Conservation (phyloP, 805 yeast genomes). For the Hanseniaspora pseudoguilliermondii region DNA sequence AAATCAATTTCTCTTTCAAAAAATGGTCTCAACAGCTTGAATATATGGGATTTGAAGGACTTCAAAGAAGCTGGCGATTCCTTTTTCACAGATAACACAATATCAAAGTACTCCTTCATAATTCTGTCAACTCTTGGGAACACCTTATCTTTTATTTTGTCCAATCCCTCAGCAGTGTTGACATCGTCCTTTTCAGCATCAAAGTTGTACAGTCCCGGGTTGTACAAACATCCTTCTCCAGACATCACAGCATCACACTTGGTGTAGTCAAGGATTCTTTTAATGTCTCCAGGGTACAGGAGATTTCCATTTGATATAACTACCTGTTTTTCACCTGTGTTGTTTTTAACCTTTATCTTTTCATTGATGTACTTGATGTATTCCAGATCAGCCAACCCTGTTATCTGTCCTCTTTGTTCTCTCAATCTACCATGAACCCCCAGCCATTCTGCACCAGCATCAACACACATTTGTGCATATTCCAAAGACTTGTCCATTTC, state of each 20-base stretch:
- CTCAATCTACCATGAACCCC: slow-evolving; percentile 93
- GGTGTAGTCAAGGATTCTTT: slow-evolving; percentile 50
- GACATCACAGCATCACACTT: slow-evolving; percentile 89
- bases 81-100: slow-evolving; percentile 38
- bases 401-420: slow-evolving; percentile 93
- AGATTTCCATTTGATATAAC: slow-evolving; percentile 91
- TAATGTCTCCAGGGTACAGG: slow-evolving; percentile 74
- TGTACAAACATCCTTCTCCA: slow-evolving; percentile 88
- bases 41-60: slow-evolving; percentile 86
- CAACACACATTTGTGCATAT: slow-evolving; percentile 78
- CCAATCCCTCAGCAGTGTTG: slow-evolving; percentile 19
- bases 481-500: slow-evolving; percentile 69
- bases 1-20: slow-evolving; percentile 64
- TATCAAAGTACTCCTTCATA: slow-evolving; percentile 76
- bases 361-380: slow-evolving; percentile 62
- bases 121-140: slow-evolving; percentile 79
- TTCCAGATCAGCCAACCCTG: slow-evolving; percentile 93
- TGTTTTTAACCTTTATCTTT: slow-evolving; percentile 57
- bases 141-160: slow-evolving; percentile 42
- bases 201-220: slow-evolving; percentile 73
- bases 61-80: slow-evolving; percentile 52
- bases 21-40: slow-evolving; percentile 74
- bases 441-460: slow-evolving; percentile 90
- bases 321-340: slow-evolving; percentile 29
- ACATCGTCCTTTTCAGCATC: slow-evolving; percentile 15